Base-by-base conservation (phyloP, 805 yeast genomes). In the Yarrowia osloensis region DNA sequence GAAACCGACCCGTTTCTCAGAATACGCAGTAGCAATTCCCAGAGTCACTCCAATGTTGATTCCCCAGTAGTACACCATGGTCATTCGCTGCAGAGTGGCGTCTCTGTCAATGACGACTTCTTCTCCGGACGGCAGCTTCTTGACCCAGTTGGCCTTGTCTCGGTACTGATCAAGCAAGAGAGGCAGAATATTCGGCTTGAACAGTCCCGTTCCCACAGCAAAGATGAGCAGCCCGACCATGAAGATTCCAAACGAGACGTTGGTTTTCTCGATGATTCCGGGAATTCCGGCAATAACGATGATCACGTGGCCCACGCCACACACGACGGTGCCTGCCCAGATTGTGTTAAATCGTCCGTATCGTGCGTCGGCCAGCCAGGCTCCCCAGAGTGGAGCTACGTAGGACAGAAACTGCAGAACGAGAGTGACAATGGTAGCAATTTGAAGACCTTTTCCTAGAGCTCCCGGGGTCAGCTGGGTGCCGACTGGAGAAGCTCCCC, bases 31-130 rank as follows among this genome's bases (percentile, higher is more conserved):
- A 21, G 84, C 86, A 67, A 84, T 76, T 70, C 80, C 82, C 71
- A 83, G 78, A 74, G 84, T 82, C 5, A 85, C 83, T 69, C 87
- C 87, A 69, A 83, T 77, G 71, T 83, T 85, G 71, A 85, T 84
- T 62, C 83, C 76, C 85, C 86, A 83, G 74, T 84, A 84, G 74
- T 83, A 84, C 46, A 81, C 76, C 73, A 83, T 76, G 24, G 82
- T 73, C 69, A 79, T 71, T 46, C 74, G 73, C 70, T 78, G 79
- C 7, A 70, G 66, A 21, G 74, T 72, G 67, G 79, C 76, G 71
- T 79, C 80, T 67, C 84, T 77, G 71, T 82, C 84, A 49, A 82
- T 76, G 69, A 85, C 83, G 29, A 86, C 88, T 66, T 77, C 78
- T 70, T 84, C 84, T 67, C 91, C 91, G 19, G 79, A 74, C 50